Evolutionary conservation across 2,329 filamentous ascomycete genomes (phyloP), one percentile per base, ranked within the genome.

Genomic region (Colletotrichum abscissum): DNA sequence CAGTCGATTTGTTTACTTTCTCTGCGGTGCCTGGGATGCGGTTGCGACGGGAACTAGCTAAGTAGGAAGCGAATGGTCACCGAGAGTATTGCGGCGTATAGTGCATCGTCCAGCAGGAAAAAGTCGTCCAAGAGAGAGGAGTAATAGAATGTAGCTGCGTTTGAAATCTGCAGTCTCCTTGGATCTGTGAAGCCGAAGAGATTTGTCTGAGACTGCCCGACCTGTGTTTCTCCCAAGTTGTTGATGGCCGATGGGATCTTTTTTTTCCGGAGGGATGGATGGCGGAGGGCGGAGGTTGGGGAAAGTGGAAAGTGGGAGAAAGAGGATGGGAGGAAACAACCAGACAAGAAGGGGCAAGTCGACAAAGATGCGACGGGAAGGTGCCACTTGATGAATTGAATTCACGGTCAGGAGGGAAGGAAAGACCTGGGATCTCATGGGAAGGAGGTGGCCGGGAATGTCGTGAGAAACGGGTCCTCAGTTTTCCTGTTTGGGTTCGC

Each of bases 171-270:
- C 69, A 72, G 71, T 70, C 71, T 73, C 67, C n/a, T 46, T 52
- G 67, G 63, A 60, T 69, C 38, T 69, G n/a, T 49, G n/a, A 54
- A 22, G 54, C 33, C 38, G 70, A 59, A 26, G 38, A n/a, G 56
- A 28, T 38, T 67, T 74, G 72, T 49, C 72, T 52, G 67, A 74
- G 68, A 63, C 72, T 72, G 68, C 68, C 38, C 42, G 19, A 49
- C 22, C 19, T 64, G 54, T 12, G 28, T 11, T 35, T 59, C 38
- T 19, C 57, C 59, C 38, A 42, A 42, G 38, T 66, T 55, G 67
- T 69, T 56, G 54, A 26, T 28, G 63, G 49, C 30, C 30, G 30
- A 7, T 19, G 26, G 63, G 62, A 38, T 30, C 49, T 30, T 35
- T 49, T 66, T 38, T 38, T 49, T 66, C 35, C 14, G 60, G 46